A percentile compares a stretch with the other conserved stretches of the same genome.
Evolutionary conservation across 2,329 filamentous ascomycete species (phyloP).

Genomic region (Metarhizium guizhouense): DNA sequence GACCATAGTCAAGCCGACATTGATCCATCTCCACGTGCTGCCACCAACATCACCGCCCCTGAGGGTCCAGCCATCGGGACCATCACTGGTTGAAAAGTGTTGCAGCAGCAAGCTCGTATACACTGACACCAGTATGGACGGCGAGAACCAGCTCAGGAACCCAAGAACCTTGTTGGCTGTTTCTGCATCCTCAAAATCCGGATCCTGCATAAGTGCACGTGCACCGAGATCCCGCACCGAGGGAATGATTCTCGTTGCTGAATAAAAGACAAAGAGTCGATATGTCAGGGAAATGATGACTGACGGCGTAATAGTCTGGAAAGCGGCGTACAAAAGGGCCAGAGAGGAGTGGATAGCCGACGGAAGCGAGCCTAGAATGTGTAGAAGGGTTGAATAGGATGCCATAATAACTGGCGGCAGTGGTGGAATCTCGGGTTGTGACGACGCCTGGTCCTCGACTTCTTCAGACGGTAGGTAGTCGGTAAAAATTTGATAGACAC

Average conservation of each 20-base stretch:
- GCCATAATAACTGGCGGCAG: constrained; percentile 97
- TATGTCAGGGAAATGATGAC: constrained; percentile 94
- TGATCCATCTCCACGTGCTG: constrained; percentile 89
- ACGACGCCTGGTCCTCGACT: constrained; percentile 35
- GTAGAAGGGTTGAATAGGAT: constrained; percentile 85
- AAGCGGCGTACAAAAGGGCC: constrained; percentile 79
- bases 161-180: constrained; percentile 72
- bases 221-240: constrained; percentile 83
- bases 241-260: constrained; percentile 90
- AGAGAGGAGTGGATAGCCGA: constrained; percentile 75
- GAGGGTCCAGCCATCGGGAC: constrained; percentile 70
- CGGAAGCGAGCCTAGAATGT: constrained; percentile 75
- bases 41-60: constrained; percentile 72
- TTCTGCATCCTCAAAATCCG: constrained; percentile 76
- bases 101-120: constrained; percentile 94
- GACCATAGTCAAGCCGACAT: constrained; percentile 79
- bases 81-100: constrained; percentile 76
- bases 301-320: constrained; percentile 91
- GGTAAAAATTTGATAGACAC: constrained; percentile 98
- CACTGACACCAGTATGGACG: constrained; percentile 87
- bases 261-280: constrained; percentile 90
- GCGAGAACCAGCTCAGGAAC: constrained; percentile 87
- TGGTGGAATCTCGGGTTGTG: constrained; percentile 88
- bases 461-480: constrained; percentile 83
- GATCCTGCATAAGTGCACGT: constrained; percentile 73